Evolutionary conservation across 305 asterid species (phyloP).

Genomic region (Solanum hybrid): DNA sequence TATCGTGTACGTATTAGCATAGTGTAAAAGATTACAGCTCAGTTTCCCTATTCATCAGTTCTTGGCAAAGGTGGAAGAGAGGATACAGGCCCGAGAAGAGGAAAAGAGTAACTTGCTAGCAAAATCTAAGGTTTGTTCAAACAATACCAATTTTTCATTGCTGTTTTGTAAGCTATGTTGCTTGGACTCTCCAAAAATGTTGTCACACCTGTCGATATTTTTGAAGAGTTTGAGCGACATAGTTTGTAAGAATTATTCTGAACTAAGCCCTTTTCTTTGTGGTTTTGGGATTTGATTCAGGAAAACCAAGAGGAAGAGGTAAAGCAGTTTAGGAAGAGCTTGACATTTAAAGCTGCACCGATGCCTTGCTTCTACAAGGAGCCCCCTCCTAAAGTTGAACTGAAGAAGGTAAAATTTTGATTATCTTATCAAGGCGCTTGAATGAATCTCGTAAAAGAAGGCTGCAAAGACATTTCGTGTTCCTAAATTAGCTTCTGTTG

Average conservation of each 20-base stretch:
- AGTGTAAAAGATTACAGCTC: not conserved
- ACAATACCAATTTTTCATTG: not conserved
- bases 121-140: constrained; percentile 65
- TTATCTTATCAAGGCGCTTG: not conserved
- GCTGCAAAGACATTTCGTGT: not conserved
- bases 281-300: constrained; percentile 23
- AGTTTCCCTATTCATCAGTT: constrained; percentile 37
- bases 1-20: not conserved
- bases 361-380: constrained; percentile 93
- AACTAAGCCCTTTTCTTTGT: not conserved
- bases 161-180: not conserved
- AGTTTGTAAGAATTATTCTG: not conserved
- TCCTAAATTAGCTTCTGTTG: not conserved
- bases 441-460: not conserved
- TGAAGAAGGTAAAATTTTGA: constrained; percentile 63
- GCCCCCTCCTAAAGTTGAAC: constrained; percentile 77
- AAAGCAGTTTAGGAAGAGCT: constrained; percentile 74
- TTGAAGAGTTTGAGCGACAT: not conserved
- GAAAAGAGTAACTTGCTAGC: constrained; percentile 61
- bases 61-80: constrained; percentile 79
- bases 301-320: constrained; percentile 81
- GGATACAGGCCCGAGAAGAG: constrained; percentile 69
- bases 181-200: not conserved
- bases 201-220: not conserved
- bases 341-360: constrained; percentile 85